Percentiles rank a stretch among this genome's conserved stretches.
Conservation (phyloP, 345 rosid species). For the Populus deltoides region DNA sequence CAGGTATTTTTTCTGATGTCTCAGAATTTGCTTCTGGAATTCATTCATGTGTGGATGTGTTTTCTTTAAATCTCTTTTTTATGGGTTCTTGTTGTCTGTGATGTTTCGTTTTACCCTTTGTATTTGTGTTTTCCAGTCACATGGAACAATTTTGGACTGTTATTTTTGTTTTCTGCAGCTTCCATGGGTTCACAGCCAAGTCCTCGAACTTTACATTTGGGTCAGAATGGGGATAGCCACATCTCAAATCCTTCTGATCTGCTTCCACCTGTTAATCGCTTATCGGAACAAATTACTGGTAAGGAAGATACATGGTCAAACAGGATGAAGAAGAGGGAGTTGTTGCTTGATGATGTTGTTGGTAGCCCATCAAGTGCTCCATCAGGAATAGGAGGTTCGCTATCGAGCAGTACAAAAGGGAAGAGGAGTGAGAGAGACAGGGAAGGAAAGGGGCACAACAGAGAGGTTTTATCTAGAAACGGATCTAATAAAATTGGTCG, state of each 20-base stretch:
- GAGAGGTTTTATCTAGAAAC: slow-evolving; percentile 60
- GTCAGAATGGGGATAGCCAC: slow-evolving; percentile 47
- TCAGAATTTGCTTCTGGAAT: slow-evolving; percentile 4
- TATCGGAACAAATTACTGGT: slow-evolving; percentile 43
- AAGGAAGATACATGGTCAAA: slow-evolving; percentile 70
- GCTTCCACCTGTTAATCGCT: slow-evolving; percentile 42
- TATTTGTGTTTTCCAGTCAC: neutral
- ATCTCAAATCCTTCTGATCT: slow-evolving; percentile 45
- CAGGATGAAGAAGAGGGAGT: slow-evolving; percentile 82
- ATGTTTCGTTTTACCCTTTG: neutral
- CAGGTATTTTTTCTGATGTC: slow-evolving; percentile 31
- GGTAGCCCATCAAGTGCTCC: slow-evolving; percentile 39
- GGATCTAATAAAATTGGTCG: slow-evolving; percentile 77
- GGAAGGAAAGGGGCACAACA: slow-evolving; percentile 81
- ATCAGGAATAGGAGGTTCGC: slow-evolving; percentile 53
- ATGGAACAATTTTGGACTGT: slow-evolving; percentile 8
- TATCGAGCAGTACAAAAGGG: slow-evolving; percentile 78
- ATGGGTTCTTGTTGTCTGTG: slow-evolving; percentile 3
- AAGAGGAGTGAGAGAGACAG: slow-evolving; percentile 97
- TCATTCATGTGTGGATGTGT: neutral
- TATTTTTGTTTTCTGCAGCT: slow-evolving; percentile 49
- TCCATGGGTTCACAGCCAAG: slow-evolving; percentile 54
- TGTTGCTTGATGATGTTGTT: slow-evolving; percentile 79
- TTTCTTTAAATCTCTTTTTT: neutral
- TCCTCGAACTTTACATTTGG: slow-evolving; percentile 40